These are phyloP conservation scores for Arthrinium puccinioides DNA, from an alignment of 2,329 filamentous ascomycete genomes.

Conservation along the genomic window DNA sequence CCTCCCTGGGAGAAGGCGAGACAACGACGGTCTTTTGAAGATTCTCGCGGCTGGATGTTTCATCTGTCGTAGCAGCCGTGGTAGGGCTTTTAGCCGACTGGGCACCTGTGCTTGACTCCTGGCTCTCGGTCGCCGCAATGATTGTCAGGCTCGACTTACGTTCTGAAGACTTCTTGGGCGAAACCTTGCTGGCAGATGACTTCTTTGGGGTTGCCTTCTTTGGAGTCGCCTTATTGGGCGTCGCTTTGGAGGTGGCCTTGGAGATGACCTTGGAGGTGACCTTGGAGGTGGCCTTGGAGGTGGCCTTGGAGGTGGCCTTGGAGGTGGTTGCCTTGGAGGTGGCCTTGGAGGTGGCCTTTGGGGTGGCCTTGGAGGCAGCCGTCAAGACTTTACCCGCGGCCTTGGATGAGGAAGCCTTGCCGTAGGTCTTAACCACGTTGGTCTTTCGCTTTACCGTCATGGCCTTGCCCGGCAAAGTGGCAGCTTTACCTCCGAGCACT, in stretches of 20 bases:
- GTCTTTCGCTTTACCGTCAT: conserved; percentile 17
- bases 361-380: conserved; percentile 11
- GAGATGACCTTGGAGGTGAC: conserved; percentile 2
- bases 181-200: no score
- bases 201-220: background rate
- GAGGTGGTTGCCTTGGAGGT: background rate
- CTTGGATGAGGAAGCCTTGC: no score
- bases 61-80: background rate
- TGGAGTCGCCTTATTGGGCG: background rate
- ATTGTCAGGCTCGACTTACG: conserved; percentile 16
- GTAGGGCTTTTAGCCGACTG: conserved; percentile 5
- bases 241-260: background rate
- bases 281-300: conserved; percentile 8
- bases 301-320: conserved; percentile 10
- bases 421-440: conserved; percentile 19
- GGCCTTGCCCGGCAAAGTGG: conserved; percentile 12
- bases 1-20: conserved; percentile 13
- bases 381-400: no score
- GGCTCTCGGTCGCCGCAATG: conserved; percentile 11
- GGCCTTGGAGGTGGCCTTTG: conserved; percentile 8
- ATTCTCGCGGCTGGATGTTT: conserved; percentile 3
- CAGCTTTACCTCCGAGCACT: conserved; percentile 15
- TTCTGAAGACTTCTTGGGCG: conserved; percentile 12
- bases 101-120: conserved; percentile 3
- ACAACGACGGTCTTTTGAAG: conserved; percentile 7